phyloP scores from a whole-genome alignment of 257 asterid species.

The Avicennia marina region DNA sequence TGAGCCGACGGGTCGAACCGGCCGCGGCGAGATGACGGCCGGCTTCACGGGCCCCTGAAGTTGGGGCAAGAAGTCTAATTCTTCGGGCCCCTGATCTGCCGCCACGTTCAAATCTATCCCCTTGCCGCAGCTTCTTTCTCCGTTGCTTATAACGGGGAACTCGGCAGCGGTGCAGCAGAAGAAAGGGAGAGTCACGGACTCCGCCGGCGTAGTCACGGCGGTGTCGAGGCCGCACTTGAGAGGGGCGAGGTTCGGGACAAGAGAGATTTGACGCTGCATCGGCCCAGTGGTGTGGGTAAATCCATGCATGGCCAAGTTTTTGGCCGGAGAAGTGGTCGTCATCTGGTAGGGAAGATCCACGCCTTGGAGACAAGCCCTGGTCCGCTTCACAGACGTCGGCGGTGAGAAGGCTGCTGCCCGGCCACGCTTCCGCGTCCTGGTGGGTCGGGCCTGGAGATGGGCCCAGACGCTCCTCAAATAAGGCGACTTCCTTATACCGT shows the following conservation, averaged over 20 bases:
- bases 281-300: slow-evolving; percentile 29
- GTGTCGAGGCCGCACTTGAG: slow-evolving; percentile 44
- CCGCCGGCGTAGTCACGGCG: slow-evolving; percentile 44
- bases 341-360: slow-evolving; percentile 26
- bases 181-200: slow-evolving; percentile 42
- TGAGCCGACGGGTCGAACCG: slow-evolving; percentile 72
- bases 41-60: slow-evolving; percentile 31
- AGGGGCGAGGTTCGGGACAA: slow-evolving; percentile 32
- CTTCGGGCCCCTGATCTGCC: slow-evolving; percentile 37
- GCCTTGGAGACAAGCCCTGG: slow-evolving; percentile 39
- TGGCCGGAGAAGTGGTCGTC: slow-evolving; percentile 19
- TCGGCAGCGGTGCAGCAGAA: slow-evolving; percentile 22
- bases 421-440: slow-evolving; percentile 74
- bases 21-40: slow-evolving; percentile 51
- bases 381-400: slow-evolving; percentile 36
- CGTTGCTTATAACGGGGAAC: no score
- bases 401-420: slow-evolving; percentile 63
- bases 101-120: slow-evolving; percentile 52
- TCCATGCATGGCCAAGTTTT: slow-evolving; percentile 35
- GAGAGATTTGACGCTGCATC: slow-evolving; percentile 36
- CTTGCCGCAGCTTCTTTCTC: background rate
- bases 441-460: slow-evolving; percentile 81
- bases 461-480: slow-evolving; percentile 71
- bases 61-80: slow-evolving; percentile 44
- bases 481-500: slow-evolving; percentile 56